Evolutionary conservation across 257 asterid species (phyloP).

Genomic region (Solanum chiquidenum): DNA sequence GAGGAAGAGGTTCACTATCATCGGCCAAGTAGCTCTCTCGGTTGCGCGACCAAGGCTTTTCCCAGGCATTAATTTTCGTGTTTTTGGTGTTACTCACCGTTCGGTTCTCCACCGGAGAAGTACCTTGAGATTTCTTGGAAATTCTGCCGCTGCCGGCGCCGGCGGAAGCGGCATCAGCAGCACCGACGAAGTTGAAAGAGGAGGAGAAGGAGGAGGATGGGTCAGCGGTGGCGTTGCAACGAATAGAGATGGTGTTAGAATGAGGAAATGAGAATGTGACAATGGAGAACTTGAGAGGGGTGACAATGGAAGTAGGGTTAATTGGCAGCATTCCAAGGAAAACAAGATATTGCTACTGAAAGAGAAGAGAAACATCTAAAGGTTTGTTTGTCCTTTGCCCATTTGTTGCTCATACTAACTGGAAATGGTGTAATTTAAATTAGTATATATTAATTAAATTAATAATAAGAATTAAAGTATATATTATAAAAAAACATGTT

Average conservation of each 20-base stretch:
- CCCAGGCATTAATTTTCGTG: slow-evolving; percentile 42
- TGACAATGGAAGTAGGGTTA: neutral
- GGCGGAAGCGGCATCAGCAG: neutral
- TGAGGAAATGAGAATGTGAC: neutral
- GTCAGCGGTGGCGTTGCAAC: neutral
- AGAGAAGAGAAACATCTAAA: too few species aligned
- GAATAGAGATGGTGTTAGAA: neutral
- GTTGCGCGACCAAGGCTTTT: slow-evolving; percentile 56
- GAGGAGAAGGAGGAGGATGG: neutral
- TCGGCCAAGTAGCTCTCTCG: slow-evolving; percentile 68
- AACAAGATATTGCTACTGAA: neutral
- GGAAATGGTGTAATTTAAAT: too few species aligned
- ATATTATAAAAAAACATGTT: neutral
- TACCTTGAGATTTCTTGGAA: neutral
- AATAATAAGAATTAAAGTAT: too few species aligned
- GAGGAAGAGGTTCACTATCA: slow-evolving; percentile 58
- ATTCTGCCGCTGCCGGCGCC: neutral
- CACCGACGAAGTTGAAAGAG: neutral
- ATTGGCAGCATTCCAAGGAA: neutral
- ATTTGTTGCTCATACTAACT: too few species aligned
- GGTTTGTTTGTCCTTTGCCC: too few species aligned
- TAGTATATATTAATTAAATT: neutral
- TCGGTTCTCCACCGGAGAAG: neutral
- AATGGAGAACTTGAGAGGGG: neutral
- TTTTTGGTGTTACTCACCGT: neutral